These are phyloP conservation scores for Diutina scorzettiae DNA, from an alignment of 1,139 yeast species.

Conservation along the genomic window DNA sequence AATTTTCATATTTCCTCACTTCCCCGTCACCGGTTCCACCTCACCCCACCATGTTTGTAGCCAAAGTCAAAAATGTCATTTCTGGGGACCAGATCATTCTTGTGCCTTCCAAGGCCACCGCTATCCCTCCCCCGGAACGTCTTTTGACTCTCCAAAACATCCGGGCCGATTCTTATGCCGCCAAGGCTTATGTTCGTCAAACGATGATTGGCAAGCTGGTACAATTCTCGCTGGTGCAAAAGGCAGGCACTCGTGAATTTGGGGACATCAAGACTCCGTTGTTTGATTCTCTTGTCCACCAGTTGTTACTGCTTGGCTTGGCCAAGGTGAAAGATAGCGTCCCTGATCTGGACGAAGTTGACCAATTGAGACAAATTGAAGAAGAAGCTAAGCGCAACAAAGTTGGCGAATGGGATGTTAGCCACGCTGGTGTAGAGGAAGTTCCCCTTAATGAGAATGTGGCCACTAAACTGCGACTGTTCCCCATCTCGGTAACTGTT, in stretches of 20 bases:
- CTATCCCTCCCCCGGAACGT: conserved; percentile 44
- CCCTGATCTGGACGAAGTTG: conserved; percentile 17
- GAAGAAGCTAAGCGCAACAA: conserved; percentile 35
- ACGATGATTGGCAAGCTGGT: conserved; percentile 58
- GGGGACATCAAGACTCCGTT: conserved; percentile 64
- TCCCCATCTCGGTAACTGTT: conserved; percentile 46
- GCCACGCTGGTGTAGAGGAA: conserved; percentile 13
- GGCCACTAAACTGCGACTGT: conserved; percentile 23
- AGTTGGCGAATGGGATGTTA: conserved; percentile 44
- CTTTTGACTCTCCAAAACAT: conserved; percentile 52
- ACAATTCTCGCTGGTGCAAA: conserved; percentile 45
- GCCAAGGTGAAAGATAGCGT: conserved; percentile 54
- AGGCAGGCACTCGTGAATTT: conserved; percentile 33
- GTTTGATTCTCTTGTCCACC: conserved; percentile 46
- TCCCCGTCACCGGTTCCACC: too few species aligned
- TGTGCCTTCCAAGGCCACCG: conserved; percentile 37
- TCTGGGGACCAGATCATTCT: conserved; percentile 69
- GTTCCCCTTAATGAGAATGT: conserved; percentile 26
- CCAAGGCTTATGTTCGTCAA: conserved; percentile 53
- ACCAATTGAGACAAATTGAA: conserved; percentile 22
- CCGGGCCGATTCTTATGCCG: conserved; percentile 44
- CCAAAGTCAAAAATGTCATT: conserved; percentile 57
- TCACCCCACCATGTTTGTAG: conserved; percentile 12
- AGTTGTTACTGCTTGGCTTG: conserved; percentile 45
- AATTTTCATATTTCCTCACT: too few species aligned